Evolutionary conservation across 768 basidiomycete genomes (phyloP), one percentile per base, ranked within the genome.

Genomic region (Coprinellus micaceus): DNA sequence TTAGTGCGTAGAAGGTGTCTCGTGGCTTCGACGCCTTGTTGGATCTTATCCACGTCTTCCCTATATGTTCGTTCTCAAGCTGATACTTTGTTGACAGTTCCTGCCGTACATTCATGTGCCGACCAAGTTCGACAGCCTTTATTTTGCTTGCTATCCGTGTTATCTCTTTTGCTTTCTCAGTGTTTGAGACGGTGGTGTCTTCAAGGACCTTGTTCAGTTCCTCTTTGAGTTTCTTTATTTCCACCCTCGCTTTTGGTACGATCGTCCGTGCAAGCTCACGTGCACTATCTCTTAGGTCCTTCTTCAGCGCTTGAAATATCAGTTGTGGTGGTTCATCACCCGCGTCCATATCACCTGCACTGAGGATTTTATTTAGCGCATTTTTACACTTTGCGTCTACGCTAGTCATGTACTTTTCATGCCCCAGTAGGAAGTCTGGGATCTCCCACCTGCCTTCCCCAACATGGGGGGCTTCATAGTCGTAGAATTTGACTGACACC

Each of bases 361-460:
- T 2, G 7, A 2, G 25, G n/a, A 22, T 28, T 39, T 3, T 25
- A 25, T 26, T 36, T 7, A 36, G 24, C 36, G n/a, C 28, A n/a
- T 13, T 24, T 21, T 28, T 17, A 13, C 24, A 43, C 25, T n/a
- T 26, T 26, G 58, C 19, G 25, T 52, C n/a, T 40, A 54, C 30
- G 22, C 7, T 19, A 44, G 51, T 39, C 52, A 49, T 22, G 15
- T 5, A 25, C 7, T 37, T 15, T 53, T 56, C 30, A 49, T 72
- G 61, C 28, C 64, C 55, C 1, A 66, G 17, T 3, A 71, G 4
- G 36, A 55, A 26, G 1, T 12, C 13, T 1, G 65, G 66, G 4
- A 70, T 64, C 1, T 58, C n/a, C 67, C 70, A 73, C 40, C 70
- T 49, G 0, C 70, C 73, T 51, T 51, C 56, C 1, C 70, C 72